Evolutionary conservation across 306 rosid genomes (phyloP).

Genomic region (Hippophae rhamnoides): DNA sequence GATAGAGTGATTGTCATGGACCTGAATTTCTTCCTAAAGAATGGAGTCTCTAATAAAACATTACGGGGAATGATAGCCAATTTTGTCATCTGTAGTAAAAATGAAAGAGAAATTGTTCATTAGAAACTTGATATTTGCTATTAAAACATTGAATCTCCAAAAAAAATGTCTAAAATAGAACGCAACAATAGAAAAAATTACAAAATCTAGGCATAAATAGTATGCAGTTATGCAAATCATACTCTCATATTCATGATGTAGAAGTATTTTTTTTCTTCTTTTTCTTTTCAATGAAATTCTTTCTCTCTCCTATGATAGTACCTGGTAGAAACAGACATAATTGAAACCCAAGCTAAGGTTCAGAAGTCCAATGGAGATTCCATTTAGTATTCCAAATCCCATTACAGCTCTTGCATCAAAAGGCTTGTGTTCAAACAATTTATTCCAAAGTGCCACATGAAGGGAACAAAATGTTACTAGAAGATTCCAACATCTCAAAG

Average conservation of each 20-base stretch:
- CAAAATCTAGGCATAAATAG: too few species aligned
- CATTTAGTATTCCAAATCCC: slow-evolving; percentile 88
- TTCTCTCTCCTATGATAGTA: slow-evolving; percentile 10
- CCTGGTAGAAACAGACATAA: slow-evolving; percentile 90
- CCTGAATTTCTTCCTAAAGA: slow-evolving; percentile 89
- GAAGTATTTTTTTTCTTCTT: too few species aligned
- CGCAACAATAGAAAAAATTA: too few species aligned
- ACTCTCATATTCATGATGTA: too few species aligned
- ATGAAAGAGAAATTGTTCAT: not conserved
- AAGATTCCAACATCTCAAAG: slow-evolving; percentile 95
- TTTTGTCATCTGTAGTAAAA: slow-evolving; percentile 68
- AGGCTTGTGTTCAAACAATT: slow-evolving; percentile 77
- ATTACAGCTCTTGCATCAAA: slow-evolving; percentile 71
- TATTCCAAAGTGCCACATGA: slow-evolving; percentile 70
- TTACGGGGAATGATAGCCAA: slow-evolving; percentile 97
- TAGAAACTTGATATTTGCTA: not conserved
- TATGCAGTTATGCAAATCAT: too few species aligned
- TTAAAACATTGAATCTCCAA: not conserved
- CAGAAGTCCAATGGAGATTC: slow-evolving; percentile 87
- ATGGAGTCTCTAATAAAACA: slow-evolving; percentile 84
- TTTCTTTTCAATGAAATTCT: not conserved
- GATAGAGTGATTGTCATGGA: slow-evolving; percentile 20
- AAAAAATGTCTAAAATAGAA: not conserved
- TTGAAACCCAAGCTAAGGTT: slow-evolving; percentile 89
- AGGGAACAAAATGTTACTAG: slow-evolving; percentile 93